These are phyloP conservation scores for Pseudogymnoascus pannorum DNA, from an alignment of 2,329 filamentous ascomycete genomes.

Conservation along the genomic window DNA sequence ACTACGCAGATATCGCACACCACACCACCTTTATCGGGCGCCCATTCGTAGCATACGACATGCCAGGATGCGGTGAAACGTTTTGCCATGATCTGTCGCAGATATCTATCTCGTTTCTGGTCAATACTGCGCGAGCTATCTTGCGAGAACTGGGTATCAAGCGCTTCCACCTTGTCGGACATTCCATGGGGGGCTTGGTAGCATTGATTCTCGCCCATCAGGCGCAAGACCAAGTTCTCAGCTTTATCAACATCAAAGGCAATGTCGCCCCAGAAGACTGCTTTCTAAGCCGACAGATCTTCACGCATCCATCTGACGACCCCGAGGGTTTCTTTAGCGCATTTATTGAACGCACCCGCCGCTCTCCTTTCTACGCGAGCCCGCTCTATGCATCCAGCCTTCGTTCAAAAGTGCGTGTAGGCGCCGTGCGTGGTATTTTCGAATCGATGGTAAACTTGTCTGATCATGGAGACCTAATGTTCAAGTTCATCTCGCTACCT, in stretches of 20 bases:
- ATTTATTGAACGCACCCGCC: constrained; percentile 11
- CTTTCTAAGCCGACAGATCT: constrained; percentile 23
- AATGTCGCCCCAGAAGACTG: constrained; percentile 25
- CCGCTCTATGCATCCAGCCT: constrained; percentile 12
- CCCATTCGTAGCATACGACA: constrained; percentile 22
- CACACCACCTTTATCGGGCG: constrained; percentile 15
- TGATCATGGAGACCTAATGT: constrained; percentile 18
- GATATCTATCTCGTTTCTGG: constrained; percentile 18
- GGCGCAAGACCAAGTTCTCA: constrained; percentile 12
- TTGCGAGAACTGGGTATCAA: constrained; percentile 14
- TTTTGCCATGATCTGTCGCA: constrained; percentile 15
- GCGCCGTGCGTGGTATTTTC: constrained; percentile 20
- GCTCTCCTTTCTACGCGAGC: too few species aligned
- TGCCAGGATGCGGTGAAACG: constrained; percentile 22
- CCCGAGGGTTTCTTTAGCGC: not conserved
- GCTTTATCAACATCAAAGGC: constrained; percentile 25
- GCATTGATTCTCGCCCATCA: constrained; percentile 18
- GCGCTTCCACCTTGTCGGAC: constrained; percentile 23
- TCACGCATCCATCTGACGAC: constrained; percentile 9
- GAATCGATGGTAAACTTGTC: constrained; percentile 23
- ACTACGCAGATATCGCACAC: constrained; percentile 20
- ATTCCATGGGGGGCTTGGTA: constrained; percentile 26
- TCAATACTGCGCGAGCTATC: constrained; percentile 7
- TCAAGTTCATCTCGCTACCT: constrained; percentile 14
- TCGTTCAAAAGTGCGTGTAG: constrained; percentile 13